A percentile compares a stretch with the other conserved stretches of the same genome.
phyloP scores from a whole-genome alignment of 1,139 yeast genomes.

The Scheffersomyces cryptocercus region DNA sequence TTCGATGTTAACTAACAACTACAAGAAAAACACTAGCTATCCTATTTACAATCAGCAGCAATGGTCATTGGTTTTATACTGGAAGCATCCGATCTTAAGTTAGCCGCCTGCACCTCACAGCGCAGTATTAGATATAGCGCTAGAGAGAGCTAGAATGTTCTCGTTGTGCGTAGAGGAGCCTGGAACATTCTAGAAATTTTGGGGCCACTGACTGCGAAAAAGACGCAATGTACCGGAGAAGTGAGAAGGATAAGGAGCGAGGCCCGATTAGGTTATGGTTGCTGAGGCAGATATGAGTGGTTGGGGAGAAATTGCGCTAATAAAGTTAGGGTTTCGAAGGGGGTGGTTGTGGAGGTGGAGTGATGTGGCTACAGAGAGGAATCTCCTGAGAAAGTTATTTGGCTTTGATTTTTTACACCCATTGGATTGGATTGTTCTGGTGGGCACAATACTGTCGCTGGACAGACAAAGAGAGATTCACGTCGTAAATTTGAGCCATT shows the following conservation, averaged over 20 bases:
- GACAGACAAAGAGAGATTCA: no score
- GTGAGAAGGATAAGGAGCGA: neutral
- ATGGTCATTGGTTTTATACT: neutral
- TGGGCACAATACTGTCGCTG: no score
- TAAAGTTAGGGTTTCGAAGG: no score
- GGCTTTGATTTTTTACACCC: no score
- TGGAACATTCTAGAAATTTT: conserved; percentile 5
- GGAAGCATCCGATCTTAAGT: neutral
- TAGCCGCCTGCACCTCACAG: conserved; percentile 1
- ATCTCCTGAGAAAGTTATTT: no score
- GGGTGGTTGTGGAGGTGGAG: no score
- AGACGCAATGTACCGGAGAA: neutral
- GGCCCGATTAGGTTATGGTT: neutral
- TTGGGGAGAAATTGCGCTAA: no score
- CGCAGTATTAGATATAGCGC: no score
- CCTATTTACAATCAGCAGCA: neutral
- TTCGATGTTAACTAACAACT: neutral
- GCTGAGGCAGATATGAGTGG: neutral
- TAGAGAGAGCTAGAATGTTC: neutral
- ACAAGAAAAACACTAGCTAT: neutral
- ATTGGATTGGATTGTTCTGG: no score
- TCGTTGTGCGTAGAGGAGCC: neutral
- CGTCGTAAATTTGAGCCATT: no score
- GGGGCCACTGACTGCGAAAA: neutral
- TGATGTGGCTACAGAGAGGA: no score